Percentiles rank a stretch among this genome's conserved stretches.
These are phyloP conservation scores for Halophytophthora batemanensis DNA, from an alignment of 352 stramenopile genomes.

Conservation along the genomic window DNA sequence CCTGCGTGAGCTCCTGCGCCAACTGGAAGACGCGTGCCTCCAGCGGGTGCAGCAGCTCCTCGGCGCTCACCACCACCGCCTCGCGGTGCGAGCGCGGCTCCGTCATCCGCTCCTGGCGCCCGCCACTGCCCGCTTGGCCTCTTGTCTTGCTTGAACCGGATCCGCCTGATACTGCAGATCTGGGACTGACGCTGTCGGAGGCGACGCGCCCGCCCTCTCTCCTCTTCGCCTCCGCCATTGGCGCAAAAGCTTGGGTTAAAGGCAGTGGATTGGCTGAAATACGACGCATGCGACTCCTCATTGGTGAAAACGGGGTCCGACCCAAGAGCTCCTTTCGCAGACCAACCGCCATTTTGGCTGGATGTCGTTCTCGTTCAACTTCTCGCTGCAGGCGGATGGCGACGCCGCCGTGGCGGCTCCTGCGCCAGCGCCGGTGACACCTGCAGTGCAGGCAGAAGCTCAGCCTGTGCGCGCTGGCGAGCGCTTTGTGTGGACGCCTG, in stretches of 20 bases:
- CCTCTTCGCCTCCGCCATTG: neutral
- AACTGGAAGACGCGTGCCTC: conserved; percentile 62
- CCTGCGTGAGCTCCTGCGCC: conserved; percentile 60
- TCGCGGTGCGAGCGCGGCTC: conserved; percentile 23
- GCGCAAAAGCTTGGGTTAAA: neutral
- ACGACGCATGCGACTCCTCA: neutral
- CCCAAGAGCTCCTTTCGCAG: no score
- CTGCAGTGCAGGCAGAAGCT: neutral
- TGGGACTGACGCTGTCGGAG: neutral
- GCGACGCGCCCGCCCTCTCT: no score
- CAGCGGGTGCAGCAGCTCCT: conserved; percentile 53
- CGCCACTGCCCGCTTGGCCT: no score
- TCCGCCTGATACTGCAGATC: conserved; percentile 2
- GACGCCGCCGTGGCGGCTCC: neutral
- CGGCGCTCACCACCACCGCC: conserved; percentile 21
- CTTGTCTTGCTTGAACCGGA: no score
- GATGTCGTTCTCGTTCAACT: conserved; percentile 65
- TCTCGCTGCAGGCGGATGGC: conserved; percentile 32
- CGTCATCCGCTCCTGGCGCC: conserved; percentile 6
- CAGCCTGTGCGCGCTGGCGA: conserved; percentile 44
- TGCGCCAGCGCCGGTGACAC: neutral
- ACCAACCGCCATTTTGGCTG: no score
- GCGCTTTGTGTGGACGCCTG: conserved; percentile 39
- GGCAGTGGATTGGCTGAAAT: conserved; percentile 3
- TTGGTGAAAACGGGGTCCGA: conserved; percentile 7